Evolutionary conservation across 345 rosid species (phyloP), one percentile per base, ranked within the genome.

Genomic region (Raphanus raphanistrum): DNA sequence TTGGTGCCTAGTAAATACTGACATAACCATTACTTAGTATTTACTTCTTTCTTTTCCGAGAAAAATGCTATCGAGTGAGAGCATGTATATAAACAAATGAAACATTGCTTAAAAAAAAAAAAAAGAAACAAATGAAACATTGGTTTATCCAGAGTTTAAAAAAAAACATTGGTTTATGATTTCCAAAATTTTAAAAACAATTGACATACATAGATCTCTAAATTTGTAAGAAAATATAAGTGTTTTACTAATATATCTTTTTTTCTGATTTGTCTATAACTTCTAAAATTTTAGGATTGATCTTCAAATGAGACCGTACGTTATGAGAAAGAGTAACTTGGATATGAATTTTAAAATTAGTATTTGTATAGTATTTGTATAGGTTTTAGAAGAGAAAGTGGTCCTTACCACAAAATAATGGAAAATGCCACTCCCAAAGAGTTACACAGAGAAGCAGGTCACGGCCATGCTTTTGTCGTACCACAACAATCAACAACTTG

Each of bases 401-500:
- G 80, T 64, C 75, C 75, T 36, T 35, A 32, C 3, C 17, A 45
- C 13, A 62, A 70, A 69, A 45, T 48, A 45, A 68, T 63, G 27
- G 27, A 41, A 74, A 67, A 76, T 69, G 55, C 13, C 58, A 77
- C 29, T 36, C 66, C 27, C 48, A 59, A 69, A 70, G 68, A 36
- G 41, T 52, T 63, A 65, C 75, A 54, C 10, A 52, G 43, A 48
- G 55, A 48, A 33, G 58, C 70, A 70, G 33, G 50, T 72, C 78
- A 35, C 26, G 55, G 50, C 73, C 72, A 54, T 35, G 6, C 41
- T 70, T 70, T 54, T 68, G 28, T 26, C 75, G 29, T 76, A 17
- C 15, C 57, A 54, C 70, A 70, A 28, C 75, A 52, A 77, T 8
- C 80, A 70, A 50, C 80, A 70, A 76, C 65, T 70, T 76, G 75